Percentiles rank a stretch among this genome's conserved stretches.
phyloP scores from a whole-genome alignment of 805 yeast genomes.

The Wickerhamomyces silvicola region DNA sequence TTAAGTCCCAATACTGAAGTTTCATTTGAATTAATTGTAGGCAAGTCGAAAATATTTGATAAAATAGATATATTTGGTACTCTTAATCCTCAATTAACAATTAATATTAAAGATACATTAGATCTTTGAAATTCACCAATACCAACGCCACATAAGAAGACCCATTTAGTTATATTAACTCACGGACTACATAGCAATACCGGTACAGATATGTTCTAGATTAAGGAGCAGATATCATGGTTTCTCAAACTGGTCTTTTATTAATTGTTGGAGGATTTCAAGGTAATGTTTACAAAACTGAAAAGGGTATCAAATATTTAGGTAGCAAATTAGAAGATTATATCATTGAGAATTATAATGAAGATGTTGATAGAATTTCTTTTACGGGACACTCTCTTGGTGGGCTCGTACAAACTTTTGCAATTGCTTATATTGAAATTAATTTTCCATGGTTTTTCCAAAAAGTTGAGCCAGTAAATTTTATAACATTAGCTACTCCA shows the following conservation, averaged over 20 bases:
- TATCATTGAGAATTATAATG: slow-evolving; percentile 43
- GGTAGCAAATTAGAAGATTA: slow-evolving; percentile 69
- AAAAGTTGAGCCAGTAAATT: slow-evolving; percentile 55
- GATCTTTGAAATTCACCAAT: slow-evolving; percentile 70
- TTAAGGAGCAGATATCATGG: slow-evolving; percentile 57
- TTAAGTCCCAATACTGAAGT: slow-evolving; percentile 58
- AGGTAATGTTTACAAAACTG: slow-evolving; percentile 73
- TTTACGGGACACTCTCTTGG: slow-evolving; percentile 79
- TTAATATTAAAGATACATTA: slow-evolving; percentile 46
- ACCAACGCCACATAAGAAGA: slow-evolving; percentile 35
- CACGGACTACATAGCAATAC: slow-evolving; percentile 79
- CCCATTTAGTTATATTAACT: slow-evolving; percentile 63
- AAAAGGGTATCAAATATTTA: slow-evolving; percentile 66
- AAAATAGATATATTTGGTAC: slow-evolving; percentile 26
- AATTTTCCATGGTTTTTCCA: slow-evolving; percentile 68
- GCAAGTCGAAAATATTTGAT: slow-evolving; percentile 29
- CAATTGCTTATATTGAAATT: slow-evolving; percentile 61
- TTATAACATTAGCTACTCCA: slow-evolving; percentile 71
- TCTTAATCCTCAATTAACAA: slow-evolving; percentile 32
- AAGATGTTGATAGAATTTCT: slow-evolving; percentile 47
- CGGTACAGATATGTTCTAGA: slow-evolving; percentile 66
- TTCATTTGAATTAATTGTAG: slow-evolving; percentile 54
- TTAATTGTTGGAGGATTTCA: slow-evolving; percentile 62
- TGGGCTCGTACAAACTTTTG: slow-evolving; percentile 71
- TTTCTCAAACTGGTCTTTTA: slow-evolving; percentile 38